phyloP scores from a whole-genome alignment of 2,329 filamentous ascomycete species.

The Aspergillus sp. region DNA sequence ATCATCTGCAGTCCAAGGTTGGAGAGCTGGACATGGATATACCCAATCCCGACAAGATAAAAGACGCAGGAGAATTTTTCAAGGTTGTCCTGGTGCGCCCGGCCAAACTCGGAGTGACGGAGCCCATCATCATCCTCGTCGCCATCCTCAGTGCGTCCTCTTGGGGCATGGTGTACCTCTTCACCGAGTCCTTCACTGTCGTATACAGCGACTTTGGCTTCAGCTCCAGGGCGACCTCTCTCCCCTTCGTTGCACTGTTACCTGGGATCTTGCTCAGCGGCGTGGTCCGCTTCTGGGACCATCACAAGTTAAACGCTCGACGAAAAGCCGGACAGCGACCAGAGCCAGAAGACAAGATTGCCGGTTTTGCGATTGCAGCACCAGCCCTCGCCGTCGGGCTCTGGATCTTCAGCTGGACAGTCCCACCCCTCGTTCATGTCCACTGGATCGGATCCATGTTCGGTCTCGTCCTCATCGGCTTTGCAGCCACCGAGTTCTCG shows the following conservation, averaged over 20 bases:
- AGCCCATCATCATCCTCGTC: slow-evolving; percentile 15
- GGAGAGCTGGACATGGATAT: not conserved
- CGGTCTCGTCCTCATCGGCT: slow-evolving; percentile 18
- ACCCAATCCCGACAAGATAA: slow-evolving; percentile 1
- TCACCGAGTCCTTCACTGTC: slow-evolving; percentile 11
- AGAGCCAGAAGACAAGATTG: slow-evolving; percentile 26
- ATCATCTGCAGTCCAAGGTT: not conserved
- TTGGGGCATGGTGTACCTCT: slow-evolving; percentile 14
- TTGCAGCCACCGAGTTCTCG: slow-evolving; percentile 18
- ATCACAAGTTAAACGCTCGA: not conserved
- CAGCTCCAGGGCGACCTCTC: not conserved
- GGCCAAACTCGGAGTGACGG: slow-evolving; percentile 7
- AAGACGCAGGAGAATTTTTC: not conserved
- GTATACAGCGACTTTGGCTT: slow-evolving; percentile 11
- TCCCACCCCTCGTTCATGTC: slow-evolving; percentile 4
- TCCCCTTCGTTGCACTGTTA: slow-evolving; percentile 2
- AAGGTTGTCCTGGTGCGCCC: slow-evolving; percentile 4
- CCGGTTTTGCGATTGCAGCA: slow-evolving; percentile 21
- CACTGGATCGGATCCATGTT: slow-evolving; percentile 18
- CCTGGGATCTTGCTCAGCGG: not conserved
- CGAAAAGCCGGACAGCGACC: not conserved
- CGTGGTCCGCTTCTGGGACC: slow-evolving; percentile 10
- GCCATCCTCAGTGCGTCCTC: slow-evolving; percentile 6
- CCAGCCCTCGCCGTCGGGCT: slow-evolving; percentile 16
- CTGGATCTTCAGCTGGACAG: slow-evolving; percentile 12